Evolutionary conservation across 352 stramenopile genomes (phyloP).

Genomic region (Phytophthora citricola): DNA sequence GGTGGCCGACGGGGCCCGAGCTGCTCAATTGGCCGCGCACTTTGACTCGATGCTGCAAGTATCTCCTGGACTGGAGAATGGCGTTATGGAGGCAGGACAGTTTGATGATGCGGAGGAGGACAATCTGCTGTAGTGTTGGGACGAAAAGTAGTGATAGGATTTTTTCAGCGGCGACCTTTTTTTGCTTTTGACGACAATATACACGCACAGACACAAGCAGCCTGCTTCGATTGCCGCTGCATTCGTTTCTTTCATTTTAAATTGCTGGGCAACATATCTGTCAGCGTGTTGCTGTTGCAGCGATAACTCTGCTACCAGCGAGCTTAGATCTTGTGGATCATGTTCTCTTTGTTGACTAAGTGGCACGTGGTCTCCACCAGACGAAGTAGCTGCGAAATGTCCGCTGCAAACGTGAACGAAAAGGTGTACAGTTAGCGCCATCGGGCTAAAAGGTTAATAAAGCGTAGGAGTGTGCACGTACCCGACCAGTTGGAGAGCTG

Average conservation of each 20-base stretch:
- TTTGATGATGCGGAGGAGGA: conserved; percentile 87
- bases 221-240: conserved; percentile 18
- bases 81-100: conserved; percentile 54
- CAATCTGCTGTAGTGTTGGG: conserved; percentile 41
- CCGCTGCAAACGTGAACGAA: conserved; percentile 45
- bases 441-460: background rate
- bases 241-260: conserved; percentile 28
- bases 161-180: background rate
- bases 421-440: conserved; percentile 8
- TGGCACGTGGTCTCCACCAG: conserved; percentile 98
- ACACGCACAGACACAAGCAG: conserved; percentile 9
- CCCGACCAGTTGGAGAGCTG: conserved; percentile 96
- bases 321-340: conserved; percentile 93
- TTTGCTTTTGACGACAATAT: conserved; percentile 9
- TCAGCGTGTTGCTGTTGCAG: conserved; percentile 9
- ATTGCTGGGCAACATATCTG: conserved; percentile 15
- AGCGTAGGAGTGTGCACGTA: conserved; percentile 33
- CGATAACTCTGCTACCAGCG: conserved; percentile 13
- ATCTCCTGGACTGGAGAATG: conserved; percentile 48
- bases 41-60: conserved; percentile 80
- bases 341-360: conserved; percentile 99
- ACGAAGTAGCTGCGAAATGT: conserved; percentile 96
- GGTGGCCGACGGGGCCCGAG: conserved; percentile 67
- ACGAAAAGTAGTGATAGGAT: conserved; percentile 28
- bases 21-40: conserved; percentile 64